Evolutionary conservation across 2,329 filamentous ascomycete genomes (phyloP).

Genomic region (Penicillium sp.): DNA sequence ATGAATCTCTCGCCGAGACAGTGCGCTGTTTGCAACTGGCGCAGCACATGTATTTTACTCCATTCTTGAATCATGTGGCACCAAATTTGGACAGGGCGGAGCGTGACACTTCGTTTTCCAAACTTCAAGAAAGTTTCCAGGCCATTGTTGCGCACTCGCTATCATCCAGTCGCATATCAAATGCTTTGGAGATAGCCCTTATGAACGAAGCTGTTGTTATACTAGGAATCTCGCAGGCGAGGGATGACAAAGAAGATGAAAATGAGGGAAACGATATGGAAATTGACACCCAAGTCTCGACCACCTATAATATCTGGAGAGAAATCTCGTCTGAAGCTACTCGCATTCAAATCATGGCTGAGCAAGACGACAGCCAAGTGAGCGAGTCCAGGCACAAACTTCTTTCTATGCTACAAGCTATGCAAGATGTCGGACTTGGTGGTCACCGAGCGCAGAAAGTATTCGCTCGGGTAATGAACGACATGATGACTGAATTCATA

Average conservation of each 20-base stretch:
- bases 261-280: conserved; percentile 33
- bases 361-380: conserved; percentile 26
- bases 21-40: conserved; percentile 34
- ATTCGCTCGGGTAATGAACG: conserved; percentile 57
- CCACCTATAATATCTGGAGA: conserved; percentile 37
- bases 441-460: conserved; percentile 53
- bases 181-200: conserved; percentile 42
- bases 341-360: conserved; percentile 31
- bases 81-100: conserved; percentile 23
- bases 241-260: conserved; percentile 17
- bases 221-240: conserved; percentile 34
- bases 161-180: conserved; percentile 38
- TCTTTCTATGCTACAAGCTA: conserved; percentile 38
- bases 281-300: conserved; percentile 31
- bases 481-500: conserved; percentile 55
- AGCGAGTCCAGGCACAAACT: conserved; percentile 31
- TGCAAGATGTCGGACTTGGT: conserved; percentile 54
- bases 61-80: conserved; percentile 31
- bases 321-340: conserved; percentile 26
- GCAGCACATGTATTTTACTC: conserved; percentile 35
- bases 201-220: conserved; percentile 43
- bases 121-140: conserved; percentile 42
- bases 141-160: conserved; percentile 48
- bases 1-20: conserved; percentile 27
- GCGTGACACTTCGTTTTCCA: conserved; percentile 29